These are phyloP conservation scores for Candida caryicola DNA, from an alignment of 805 yeast species.

Conservation along the genomic window DNA sequence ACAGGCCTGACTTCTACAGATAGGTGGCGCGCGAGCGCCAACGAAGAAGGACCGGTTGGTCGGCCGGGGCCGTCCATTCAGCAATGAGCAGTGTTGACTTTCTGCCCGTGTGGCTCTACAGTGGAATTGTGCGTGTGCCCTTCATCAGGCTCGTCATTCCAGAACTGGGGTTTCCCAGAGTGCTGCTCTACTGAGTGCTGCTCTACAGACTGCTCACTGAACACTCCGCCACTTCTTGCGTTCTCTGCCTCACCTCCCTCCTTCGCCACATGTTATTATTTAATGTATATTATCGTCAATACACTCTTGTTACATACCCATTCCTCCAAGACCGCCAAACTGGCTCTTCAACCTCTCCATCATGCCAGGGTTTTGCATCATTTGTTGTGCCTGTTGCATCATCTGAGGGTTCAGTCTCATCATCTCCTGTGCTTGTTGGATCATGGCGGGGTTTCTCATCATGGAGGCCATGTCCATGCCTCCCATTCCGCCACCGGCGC, in stretches of 20 bases:
- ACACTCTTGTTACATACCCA: constrained; percentile 2
- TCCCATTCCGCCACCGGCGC: constrained; percentile 40
- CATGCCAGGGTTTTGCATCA: constrained; percentile 60
- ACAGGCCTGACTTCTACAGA: constrained; percentile 92
- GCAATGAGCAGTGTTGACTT: no score
- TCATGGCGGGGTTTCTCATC: constrained; percentile 55
- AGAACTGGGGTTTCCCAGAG: no score
- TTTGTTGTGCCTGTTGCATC: constrained; percentile 44
- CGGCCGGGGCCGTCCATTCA: neutral
- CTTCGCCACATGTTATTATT: no score
- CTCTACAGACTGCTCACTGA: no score
- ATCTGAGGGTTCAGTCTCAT: constrained; percentile 43
- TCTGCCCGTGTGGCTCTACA: no score
- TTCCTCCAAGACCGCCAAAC: constrained; percentile 46
- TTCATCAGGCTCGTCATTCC: no score
- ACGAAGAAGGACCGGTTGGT: neutral
- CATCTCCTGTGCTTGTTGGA: constrained; percentile 47
- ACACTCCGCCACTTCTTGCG: no score
- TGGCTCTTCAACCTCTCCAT: constrained; percentile 69
- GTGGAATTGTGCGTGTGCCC: no score
- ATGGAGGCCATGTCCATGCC: constrained; percentile 54
- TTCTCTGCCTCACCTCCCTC: no score
- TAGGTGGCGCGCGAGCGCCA: no score
- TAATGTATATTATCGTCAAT: neutral
- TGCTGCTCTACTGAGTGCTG: no score